Base-by-base conservation (phyloP, 768 basidiomycete species). In the Lactifluus piperatus region DNA sequence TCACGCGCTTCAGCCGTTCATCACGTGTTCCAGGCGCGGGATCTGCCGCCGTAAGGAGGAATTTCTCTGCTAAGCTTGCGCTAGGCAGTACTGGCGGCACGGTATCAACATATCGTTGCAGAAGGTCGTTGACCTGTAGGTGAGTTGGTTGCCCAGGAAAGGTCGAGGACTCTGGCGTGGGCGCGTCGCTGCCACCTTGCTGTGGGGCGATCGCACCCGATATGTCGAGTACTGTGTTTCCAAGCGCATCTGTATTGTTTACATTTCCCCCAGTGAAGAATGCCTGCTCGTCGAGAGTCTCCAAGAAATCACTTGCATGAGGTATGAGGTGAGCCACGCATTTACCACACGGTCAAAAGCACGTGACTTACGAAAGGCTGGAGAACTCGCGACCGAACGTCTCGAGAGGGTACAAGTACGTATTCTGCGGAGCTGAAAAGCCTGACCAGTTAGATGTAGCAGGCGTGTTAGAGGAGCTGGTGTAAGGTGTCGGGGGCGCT, bases 21-120 rank as follows among this genome's bases (percentile, higher is more conserved):
- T 94, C 89, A 44, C 95, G 78, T 24, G 92, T 88, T 0, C 94
- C 94, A 1, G 88, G 82, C 54, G 88, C 90, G 67, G 97, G 94
- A 71, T 97, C 95, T 0, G 95, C 95, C 4, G 95, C 94, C 0
- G 91, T 94, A 24, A 97, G 76, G 60, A 97, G 77, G 73, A 94
- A 98, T 50, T 79, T 81, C 70, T 98, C 95, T 0, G 91, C 88
- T 68, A 86, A 88, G 1, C 81, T 88, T 14, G 86, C 83, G 0
- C 86, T 80, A 0, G 86, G 86, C 2, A 91, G 77, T 4, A 89
- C 79, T 16, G 73, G 68, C 4, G 81, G 76, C 0, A 76, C 72
- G 2, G 56, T 77, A 71, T 34, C 77, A 72, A 43, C 77, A 75
- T 37, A 75, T 71, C 60, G 39, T 65, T 62, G 26, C 62, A 57